phyloP scores from a whole-genome alignment of 2,329 filamentous ascomycete genomes.

The Harringtonia lauricola region DNA sequence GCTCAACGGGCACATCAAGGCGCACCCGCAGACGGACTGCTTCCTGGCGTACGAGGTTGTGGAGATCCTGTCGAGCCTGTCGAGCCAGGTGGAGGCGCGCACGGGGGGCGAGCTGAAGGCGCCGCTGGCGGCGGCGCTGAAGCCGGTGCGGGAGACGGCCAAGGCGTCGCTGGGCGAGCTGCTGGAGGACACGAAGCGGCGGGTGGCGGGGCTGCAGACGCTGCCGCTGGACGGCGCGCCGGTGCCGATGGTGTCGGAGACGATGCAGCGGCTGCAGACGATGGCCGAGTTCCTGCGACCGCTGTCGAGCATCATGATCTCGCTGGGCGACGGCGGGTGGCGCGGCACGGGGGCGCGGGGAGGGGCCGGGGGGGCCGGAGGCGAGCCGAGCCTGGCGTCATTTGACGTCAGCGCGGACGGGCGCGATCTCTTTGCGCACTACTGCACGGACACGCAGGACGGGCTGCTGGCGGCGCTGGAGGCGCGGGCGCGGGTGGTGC shows the following conservation, averaged over 20 bases:
- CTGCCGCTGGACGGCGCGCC: constrained; percentile 71
- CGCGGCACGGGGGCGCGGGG: constrained; percentile 38
- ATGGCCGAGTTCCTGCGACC: constrained; percentile 82
- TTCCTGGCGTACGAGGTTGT: constrained; percentile 93
- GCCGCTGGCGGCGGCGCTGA: constrained; percentile 72
- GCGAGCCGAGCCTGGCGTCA: constrained; percentile 57
- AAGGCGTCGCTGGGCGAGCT: constrained; percentile 77
- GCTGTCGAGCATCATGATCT: constrained; percentile 81
- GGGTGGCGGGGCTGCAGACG: constrained; percentile 50
- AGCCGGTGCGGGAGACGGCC: constrained; percentile 83
- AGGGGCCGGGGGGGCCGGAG: constrained; percentile 18
- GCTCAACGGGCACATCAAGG: constrained; percentile 79
- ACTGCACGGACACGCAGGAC: constrained; percentile 82
- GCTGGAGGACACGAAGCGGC: constrained; percentile 70
- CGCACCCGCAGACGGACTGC: constrained; percentile 80
- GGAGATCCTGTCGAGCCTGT: constrained; percentile 74
- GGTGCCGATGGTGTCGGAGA: constrained; percentile 68
- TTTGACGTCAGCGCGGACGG: constrained; percentile 88
- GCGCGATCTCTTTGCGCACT: constrained; percentile 77
- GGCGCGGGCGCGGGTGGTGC: constrained; percentile 47
- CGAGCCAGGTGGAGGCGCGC: constrained; percentile 66
- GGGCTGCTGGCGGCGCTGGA: constrained; percentile 66
- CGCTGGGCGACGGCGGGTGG: constrained; percentile 90
- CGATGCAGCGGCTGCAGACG: constrained; percentile 74
- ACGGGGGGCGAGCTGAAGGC: constrained; percentile 73